phyloP scores from a whole-genome alignment of 2,329 filamentous ascomycete genomes.

The Arthrobotrys megalospora region DNA sequence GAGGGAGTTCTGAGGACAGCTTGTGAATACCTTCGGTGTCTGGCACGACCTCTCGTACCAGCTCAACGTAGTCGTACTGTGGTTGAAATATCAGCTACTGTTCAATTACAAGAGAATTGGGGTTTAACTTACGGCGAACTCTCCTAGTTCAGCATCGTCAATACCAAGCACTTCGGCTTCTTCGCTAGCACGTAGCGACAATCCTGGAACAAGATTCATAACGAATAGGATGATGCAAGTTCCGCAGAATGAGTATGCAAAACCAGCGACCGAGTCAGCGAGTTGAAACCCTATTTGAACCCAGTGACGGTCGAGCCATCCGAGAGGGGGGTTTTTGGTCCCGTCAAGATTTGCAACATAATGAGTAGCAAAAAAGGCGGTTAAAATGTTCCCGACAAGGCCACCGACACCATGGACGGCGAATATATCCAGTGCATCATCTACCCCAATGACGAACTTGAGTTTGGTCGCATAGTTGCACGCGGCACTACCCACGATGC shows the following conservation, averaged over 20 bases:
- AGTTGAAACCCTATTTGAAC: conserved; percentile 87
- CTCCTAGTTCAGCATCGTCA: conserved; percentile 90
- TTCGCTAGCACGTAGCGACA: conserved; percentile 80
- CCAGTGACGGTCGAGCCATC: conserved; percentile 88
- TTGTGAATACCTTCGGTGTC: conserved; percentile 64
- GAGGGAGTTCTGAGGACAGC: conserved; percentile 62
- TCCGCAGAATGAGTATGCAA: conserved; percentile 82
- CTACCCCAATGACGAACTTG: conserved; percentile 84
- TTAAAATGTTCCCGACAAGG: conserved; percentile 83
- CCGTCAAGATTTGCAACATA: conserved; percentile 88
- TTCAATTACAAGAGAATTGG: conserved; percentile 7
- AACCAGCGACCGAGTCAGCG: conserved; percentile 83
- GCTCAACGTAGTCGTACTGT: conserved; percentile 88
- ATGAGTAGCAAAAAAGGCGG: conserved; percentile 86
- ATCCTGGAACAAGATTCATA: conserved; percentile 82
- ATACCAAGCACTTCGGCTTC: conserved; percentile 88
- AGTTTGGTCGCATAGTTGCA: conserved; percentile 94
- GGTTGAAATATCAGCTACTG: conserved; percentile 37
- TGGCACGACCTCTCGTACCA: conserved; percentile 77
- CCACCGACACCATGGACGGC: conserved; percentile 85
- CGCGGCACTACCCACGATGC: conserved; percentile 80
- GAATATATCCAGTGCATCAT: conserved; percentile 91
- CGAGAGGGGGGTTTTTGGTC: conserved; percentile 76
- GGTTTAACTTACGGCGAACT: conserved; percentile 78
- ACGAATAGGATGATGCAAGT: conserved; percentile 85